These are phyloP conservation scores for Phytophthora constricta DNA, from an alignment of 352 stramenopile species.

Conservation along the genomic window DNA sequence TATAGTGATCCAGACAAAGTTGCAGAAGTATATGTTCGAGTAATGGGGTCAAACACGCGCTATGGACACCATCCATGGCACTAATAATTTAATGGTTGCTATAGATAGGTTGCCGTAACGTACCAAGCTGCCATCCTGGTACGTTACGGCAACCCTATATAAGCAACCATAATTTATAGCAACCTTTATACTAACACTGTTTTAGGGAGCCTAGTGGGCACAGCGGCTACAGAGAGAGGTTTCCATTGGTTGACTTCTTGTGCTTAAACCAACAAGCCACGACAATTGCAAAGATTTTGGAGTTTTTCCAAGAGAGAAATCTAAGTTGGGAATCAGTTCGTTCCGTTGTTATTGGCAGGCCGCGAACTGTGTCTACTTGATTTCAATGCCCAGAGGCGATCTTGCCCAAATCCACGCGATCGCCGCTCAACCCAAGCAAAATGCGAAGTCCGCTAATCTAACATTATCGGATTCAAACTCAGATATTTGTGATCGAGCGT, in stretches of 20 bases:
- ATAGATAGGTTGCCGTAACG: no score
- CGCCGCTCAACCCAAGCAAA: no score
- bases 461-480: no score
- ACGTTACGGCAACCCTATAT: background rate
- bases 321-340: conserved; percentile 1
- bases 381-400: no score
- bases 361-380: no score
- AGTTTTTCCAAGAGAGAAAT: conserved; percentile 33
- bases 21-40: background rate
- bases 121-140: background rate
- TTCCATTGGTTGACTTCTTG: background rate
- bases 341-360: conserved; percentile 26
- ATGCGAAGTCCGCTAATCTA: no score
- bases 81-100: no score
- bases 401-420: no score
- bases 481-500: no score
- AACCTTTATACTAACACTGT: background rate
- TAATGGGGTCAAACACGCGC: background rate
- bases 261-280: conserved; percentile 2
- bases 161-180: no score
- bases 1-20: background rate
- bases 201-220: background rate
- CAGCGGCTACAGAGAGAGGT: background rate
- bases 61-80: background rate
- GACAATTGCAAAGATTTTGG: conserved; percentile 14